These are phyloP conservation scores for Chrysanthemum seticuspe DNA, from an alignment of 129 eudicot species.

Conservation along the genomic window DNA sequence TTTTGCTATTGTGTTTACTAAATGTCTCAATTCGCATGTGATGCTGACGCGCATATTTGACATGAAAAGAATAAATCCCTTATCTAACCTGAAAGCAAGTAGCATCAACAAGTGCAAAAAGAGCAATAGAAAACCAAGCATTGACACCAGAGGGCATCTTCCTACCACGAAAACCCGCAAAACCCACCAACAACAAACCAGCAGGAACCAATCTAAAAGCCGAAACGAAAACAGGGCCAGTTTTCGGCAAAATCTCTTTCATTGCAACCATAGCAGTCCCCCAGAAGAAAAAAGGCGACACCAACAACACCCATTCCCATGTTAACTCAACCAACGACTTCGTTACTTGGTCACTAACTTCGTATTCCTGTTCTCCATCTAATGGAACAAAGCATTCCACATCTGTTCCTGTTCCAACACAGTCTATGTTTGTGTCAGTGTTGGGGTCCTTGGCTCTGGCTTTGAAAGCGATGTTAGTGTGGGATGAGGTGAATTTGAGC, in stretches of 20 bases:
- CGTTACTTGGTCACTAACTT: conserved; percentile 12
- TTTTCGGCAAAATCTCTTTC: conserved; percentile 90
- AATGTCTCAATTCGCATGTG: too few relatives aligned
- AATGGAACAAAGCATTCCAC: conserved; percentile 57
- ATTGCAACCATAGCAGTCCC: conserved; percentile 99
- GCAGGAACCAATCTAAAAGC: conserved; percentile 88
- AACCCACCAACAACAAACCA: conserved; percentile 68
- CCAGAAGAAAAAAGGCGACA: conserved; percentile 99
- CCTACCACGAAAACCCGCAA: conserved; percentile 67
- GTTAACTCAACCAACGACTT: conserved; percentile 27
- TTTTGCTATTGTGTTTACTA: too few relatives aligned
- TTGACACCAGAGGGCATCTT: conserved; percentile 63
- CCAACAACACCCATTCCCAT: conserved; percentile 70
- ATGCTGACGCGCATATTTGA: too few relatives aligned
- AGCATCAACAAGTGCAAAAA: conserved; percentile 88
- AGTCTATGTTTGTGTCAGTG: conserved; percentile 45
- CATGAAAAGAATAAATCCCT: too few relatives aligned
- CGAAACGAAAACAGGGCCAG: conserved; percentile 80
- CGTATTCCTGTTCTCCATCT: conserved; percentile 24
- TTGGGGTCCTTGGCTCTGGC: conserved; percentile 38
- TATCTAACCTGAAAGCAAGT: conserved; percentile 78
- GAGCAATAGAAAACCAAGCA: conserved; percentile 82
- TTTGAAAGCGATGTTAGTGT: conserved; percentile 21
- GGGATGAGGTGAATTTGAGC: background rate
- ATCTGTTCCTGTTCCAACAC: conserved; percentile 71